Evolutionary conservation across 805 yeast species (phyloP).

Genomic region (Maudiozyma saulgeensis): DNA sequence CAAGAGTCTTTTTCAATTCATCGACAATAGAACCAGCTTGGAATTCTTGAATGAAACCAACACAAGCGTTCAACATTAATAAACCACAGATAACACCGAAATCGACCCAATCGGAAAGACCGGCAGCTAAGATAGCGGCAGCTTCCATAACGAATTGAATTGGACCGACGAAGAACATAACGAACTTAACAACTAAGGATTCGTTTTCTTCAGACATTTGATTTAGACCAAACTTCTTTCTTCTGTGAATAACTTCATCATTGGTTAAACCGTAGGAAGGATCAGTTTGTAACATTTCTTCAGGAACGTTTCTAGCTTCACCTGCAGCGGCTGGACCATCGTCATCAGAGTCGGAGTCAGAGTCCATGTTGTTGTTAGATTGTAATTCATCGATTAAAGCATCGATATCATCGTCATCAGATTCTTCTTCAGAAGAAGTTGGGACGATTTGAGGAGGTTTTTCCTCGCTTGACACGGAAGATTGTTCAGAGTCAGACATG

Average conservation of each 20-base stretch:
- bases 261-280: slow-evolving; percentile 64
- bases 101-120: slow-evolving; percentile 97
- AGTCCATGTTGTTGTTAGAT: slow-evolving; percentile 43
- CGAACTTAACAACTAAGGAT: slow-evolving; percentile 67
- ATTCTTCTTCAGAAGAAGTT: slow-evolving; percentile 32
- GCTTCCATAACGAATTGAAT: slow-evolving; percentile 97
- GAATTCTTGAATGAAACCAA: slow-evolving; percentile 95
- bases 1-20: slow-evolving; percentile 89
- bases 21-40: slow-evolving; percentile 98
- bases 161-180: slow-evolving; percentile 88
- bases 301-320: slow-evolving; percentile 72
- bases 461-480: slow-evolving; percentile 4
- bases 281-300: slow-evolving; percentile 74
- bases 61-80: slow-evolving; percentile 76
- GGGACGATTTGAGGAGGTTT: slow-evolving; percentile 9
- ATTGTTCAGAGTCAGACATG: slow-evolving; percentile 7
- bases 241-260: slow-evolving; percentile 72
- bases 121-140: slow-evolving; percentile 91
- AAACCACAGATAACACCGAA: slow-evolving; percentile 94
- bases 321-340: slow-evolving; percentile 39
- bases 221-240: slow-evolving; percentile 84
- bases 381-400: slow-evolving; percentile 73
- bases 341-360: slow-evolving; percentile 41
- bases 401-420: slow-evolving; percentile 61
- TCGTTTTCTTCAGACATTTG: slow-evolving; percentile 87